phyloP scores from a whole-genome alignment of 371 early-diverging fungal genomes.

The Fennellomyces sp. region DNA sequence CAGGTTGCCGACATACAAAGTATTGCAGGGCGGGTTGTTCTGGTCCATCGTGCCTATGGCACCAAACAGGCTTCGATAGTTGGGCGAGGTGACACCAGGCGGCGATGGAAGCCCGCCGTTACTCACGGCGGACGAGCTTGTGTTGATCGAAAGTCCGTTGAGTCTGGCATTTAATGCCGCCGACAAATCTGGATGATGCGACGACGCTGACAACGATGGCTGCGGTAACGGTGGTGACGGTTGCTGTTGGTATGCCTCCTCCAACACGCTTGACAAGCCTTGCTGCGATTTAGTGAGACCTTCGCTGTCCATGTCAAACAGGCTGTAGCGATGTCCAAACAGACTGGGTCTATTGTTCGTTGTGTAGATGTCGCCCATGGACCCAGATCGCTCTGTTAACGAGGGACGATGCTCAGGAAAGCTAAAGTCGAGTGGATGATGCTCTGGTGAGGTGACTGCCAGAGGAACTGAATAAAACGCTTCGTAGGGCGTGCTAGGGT shows the following conservation, averaged over 20 bases:
- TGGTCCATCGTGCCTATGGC: constrained; percentile 57
- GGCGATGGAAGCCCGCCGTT: constrained; percentile 15
- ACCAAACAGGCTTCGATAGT: constrained; percentile 14
- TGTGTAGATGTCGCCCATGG: constrained; percentile 14
- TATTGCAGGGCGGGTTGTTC: constrained; percentile 97
- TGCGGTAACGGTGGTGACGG: constrained; percentile 14
- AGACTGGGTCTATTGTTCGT: background rate
- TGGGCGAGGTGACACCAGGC: constrained; percentile 15
- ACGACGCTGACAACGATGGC: constrained; percentile 9
- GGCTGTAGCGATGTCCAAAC: background rate
- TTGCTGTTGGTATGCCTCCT: constrained; percentile 6
- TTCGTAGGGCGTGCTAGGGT: constrained; percentile 47
- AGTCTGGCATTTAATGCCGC: constrained; percentile 9
- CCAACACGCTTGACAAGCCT: constrained; percentile 11
- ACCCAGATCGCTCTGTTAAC: constrained; percentile 3
- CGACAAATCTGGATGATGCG: background rate
- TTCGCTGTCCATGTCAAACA: constrained; percentile 4
- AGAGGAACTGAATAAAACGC: constrained; percentile 58
- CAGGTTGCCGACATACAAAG: constrained; percentile 95
- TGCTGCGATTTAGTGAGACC: background rate
- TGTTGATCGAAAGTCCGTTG: constrained; percentile 16
- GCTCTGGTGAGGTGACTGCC: background rate
- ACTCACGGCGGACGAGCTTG: background rate
- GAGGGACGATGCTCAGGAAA: constrained; percentile 3
- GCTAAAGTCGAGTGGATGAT: background rate